Percentiles rank a stretch among this genome's conserved stretches.
Evolutionary conservation across 2,329 filamentous ascomycete species (phyloP).

Genomic region (Dactylella cylindrospora): DNA sequence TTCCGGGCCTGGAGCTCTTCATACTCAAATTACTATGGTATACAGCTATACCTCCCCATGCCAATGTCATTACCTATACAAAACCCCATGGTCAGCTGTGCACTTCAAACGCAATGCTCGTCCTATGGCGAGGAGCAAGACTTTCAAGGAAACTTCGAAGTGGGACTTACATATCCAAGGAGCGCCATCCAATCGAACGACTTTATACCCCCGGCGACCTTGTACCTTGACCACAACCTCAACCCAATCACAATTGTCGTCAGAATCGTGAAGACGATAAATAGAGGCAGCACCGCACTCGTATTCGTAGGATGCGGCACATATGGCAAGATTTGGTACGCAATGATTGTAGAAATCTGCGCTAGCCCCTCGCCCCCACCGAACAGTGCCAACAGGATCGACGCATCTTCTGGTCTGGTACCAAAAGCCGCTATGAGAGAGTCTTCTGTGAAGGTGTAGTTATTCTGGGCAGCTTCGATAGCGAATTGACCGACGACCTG

Average conservation of each 20-base stretch:
- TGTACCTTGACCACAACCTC: slow-evolving; percentile 39
- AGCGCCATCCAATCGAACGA: slow-evolving; percentile 33
- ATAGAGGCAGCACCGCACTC: slow-evolving; percentile 19
- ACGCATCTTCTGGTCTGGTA: neutral
- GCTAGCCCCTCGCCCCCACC: slow-evolving; percentile 2
- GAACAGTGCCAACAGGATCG: slow-evolving; percentile 3
- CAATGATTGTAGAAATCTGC: neutral
- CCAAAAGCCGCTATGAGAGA: slow-evolving; percentile 11
- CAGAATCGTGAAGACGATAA: slow-evolving; percentile 16
- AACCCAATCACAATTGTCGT: slow-evolving; percentile 30
- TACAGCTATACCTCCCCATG: slow-evolving; percentile 21
- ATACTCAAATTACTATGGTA: slow-evolving; percentile 18
- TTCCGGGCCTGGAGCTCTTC: no score
- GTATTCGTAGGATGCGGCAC: slow-evolving; percentile 17
- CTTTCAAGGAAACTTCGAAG: neutral
- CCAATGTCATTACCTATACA: slow-evolving; percentile 13
- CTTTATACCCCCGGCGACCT: slow-evolving; percentile 27
- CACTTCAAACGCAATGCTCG: no score
- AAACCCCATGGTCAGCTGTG: no score
- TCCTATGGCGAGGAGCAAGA: no score
- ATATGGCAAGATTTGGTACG: neutral
- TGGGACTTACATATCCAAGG: slow-evolving; percentile 21
- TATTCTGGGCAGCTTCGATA: neutral
- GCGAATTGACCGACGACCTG: slow-evolving; percentile 22
- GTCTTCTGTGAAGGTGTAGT: slow-evolving; percentile 10